Evolutionary conservation across 2,329 filamentous ascomycete species (phyloP).

Genomic region (Tricladium varicosporioides): DNA sequence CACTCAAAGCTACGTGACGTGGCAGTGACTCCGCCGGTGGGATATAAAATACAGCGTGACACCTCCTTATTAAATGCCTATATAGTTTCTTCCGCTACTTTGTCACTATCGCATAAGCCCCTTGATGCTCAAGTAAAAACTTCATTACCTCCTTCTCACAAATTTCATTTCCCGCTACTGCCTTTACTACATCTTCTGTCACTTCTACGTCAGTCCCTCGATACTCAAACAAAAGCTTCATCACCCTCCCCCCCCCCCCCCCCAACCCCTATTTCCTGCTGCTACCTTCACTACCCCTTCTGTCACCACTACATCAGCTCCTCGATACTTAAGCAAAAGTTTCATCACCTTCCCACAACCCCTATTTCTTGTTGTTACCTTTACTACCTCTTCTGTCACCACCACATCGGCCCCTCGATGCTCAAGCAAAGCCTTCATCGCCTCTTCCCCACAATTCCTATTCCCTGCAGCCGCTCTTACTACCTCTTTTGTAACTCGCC

Average conservation of each 20-base stretch:
- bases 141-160: constrained; percentile 1
- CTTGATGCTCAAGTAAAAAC: neutral
- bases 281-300: neutral
- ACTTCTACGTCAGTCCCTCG: neutral
- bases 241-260: neutral
- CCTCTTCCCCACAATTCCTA: neutral
- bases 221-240: constrained; percentile 1
- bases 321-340: constrained; percentile 1
- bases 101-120: neutral
- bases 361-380: neutral
- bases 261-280: neutral
- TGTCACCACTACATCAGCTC: neutral
- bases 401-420: neutral
- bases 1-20: no score
- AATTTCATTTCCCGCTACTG: neutral
- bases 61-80: no score
- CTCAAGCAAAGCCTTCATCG: neutral
- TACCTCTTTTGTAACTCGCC: neutral
- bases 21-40: no score
- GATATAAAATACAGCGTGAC: no score
- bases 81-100: no score
- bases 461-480: neutral
- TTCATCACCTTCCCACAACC: neutral
- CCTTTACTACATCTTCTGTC: neutral
- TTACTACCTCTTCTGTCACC: neutral